Conservation (phyloP, 352 stramenopile genomes). For the Blastocystis sp. region DNA sequence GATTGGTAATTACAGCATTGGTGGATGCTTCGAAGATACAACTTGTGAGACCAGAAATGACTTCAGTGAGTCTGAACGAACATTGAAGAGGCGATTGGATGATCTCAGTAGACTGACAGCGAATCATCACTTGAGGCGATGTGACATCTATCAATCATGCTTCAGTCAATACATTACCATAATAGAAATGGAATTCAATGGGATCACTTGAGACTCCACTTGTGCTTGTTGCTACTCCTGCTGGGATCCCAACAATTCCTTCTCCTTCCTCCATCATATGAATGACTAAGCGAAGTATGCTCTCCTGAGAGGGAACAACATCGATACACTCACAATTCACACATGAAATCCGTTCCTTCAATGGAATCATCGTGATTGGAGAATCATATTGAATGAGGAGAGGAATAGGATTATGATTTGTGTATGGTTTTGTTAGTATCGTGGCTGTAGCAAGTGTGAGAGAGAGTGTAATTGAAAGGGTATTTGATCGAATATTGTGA, state of each 20-base stretch:
- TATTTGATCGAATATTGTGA: constrained; percentile 3
- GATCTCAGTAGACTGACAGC: background rate
- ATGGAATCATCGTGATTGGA: background rate
- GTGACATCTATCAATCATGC: constrained; percentile 3
- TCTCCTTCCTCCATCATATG: background rate
- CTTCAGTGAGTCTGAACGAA: background rate
- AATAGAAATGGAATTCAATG: background rate
- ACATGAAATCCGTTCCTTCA: background rate
- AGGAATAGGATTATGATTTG: background rate
- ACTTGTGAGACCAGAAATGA: background rate
- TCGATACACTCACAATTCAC: background rate
- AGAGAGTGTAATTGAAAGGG: background rate
- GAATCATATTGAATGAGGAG: background rate
- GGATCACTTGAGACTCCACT: background rate
- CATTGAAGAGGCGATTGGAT: background rate
- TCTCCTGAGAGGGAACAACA: background rate
- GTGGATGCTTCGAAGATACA: background rate
- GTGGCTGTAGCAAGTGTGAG: background rate
- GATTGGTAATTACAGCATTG: background rate
- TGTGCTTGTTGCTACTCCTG: background rate
- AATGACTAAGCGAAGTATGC: background rate
- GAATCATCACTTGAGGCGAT: background rate
- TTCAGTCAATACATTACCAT: background rate
- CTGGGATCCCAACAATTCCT: background rate
- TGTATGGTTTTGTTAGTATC: background rate